These are phyloP conservation scores for Paraphoma sp. DNA, from an alignment of 2,329 filamentous ascomycete species.

Conservation along the genomic window DNA sequence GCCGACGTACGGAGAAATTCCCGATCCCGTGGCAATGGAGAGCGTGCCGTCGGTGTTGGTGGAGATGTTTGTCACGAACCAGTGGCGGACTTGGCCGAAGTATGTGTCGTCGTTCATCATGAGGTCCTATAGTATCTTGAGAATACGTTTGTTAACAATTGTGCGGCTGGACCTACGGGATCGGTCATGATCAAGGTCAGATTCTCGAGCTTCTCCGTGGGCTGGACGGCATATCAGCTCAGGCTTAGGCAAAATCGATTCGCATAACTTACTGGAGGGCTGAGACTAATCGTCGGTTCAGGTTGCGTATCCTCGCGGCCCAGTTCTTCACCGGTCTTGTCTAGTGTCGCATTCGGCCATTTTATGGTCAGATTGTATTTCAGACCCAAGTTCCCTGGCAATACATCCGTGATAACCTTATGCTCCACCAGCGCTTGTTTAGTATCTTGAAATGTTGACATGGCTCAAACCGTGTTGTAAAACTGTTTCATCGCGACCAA, in stretches of 20 bases:
- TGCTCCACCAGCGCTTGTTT: conserved; percentile 11
- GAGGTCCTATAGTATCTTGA: conserved; percentile 17
- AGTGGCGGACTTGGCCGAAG: conserved; percentile 31
- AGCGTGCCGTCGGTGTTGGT: conserved; percentile 15
- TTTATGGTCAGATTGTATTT: conserved; percentile 18
- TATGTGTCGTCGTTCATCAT: conserved; percentile 28
- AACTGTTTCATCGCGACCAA: background rate
- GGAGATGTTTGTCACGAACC: conserved; percentile 26
- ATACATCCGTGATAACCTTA: conserved; percentile 28
- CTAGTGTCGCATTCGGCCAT: conserved; percentile 21
- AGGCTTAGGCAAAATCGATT: background rate
- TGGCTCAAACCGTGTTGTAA: background rate
- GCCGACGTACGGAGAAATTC: conserved; percentile 24
- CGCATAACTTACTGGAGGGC: conserved; percentile 12
- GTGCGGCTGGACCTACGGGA: conserved; percentile 8
- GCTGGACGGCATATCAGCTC: conserved; percentile 9
- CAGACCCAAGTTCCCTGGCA: conserved; percentile 11
- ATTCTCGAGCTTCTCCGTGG: conserved; percentile 13
- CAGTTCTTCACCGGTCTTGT: conserved; percentile 19
- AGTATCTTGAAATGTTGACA: conserved; percentile 8
- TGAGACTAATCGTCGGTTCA: conserved; percentile 20
- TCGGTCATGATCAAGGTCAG: conserved; percentile 27
- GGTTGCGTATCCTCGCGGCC: conserved; percentile 21
- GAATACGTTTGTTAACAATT: background rate
- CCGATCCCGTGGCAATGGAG: conserved; percentile 1